Evolutionary conservation across 768 basidiomycete species (phyloP).

Genomic region (Hemileccinum rubropunctum): DNA sequence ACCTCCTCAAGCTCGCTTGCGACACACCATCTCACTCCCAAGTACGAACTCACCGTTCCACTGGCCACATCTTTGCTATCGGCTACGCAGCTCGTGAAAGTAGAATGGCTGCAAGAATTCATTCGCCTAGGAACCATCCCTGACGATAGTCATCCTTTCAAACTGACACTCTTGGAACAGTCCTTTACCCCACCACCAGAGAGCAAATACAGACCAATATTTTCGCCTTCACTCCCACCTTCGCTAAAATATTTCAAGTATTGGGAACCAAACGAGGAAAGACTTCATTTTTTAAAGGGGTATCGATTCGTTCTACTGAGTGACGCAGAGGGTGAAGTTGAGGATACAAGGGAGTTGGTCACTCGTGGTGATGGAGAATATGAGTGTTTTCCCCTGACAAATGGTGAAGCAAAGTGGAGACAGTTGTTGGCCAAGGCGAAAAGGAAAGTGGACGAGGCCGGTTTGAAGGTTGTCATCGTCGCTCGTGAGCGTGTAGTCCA

Average conservation of each 20-base stretch:
- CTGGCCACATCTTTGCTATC: constrained; percentile 61
- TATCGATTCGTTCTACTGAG: constrained; percentile 61
- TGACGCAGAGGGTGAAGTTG: constrained; percentile 50
- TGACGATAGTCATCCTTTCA: constrained; percentile 32
- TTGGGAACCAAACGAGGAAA: constrained; percentile 69
- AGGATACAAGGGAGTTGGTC: constrained; percentile 52
- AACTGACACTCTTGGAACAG: constrained; percentile 44
- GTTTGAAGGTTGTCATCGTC: constrained; percentile 50
- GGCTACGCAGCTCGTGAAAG: constrained; percentile 55
- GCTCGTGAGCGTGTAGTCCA: constrained; percentile 47
- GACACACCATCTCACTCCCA: constrained; percentile 64
- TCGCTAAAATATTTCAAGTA: constrained; percentile 49
- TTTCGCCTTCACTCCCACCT: constrained; percentile 47
- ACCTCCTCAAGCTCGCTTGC: constrained; percentile 42
- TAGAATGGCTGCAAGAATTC: constrained; percentile 66
- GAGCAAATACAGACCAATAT: constrained; percentile 57
- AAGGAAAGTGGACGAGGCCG: constrained; percentile 43
- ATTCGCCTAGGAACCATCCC: constrained; percentile 46
- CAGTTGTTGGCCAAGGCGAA: constrained; percentile 50
- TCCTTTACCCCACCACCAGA: constrained; percentile 48
- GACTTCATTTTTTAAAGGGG: constrained; percentile 50
- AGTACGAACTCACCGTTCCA: constrained; percentile 45
- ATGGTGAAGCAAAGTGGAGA: constrained; percentile 49
- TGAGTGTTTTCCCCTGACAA: constrained; percentile 56
- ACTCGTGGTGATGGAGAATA: constrained; percentile 56